phyloP scores from a whole-genome alignment of 257 asterid species.

The Mitragyna speciosa region DNA sequence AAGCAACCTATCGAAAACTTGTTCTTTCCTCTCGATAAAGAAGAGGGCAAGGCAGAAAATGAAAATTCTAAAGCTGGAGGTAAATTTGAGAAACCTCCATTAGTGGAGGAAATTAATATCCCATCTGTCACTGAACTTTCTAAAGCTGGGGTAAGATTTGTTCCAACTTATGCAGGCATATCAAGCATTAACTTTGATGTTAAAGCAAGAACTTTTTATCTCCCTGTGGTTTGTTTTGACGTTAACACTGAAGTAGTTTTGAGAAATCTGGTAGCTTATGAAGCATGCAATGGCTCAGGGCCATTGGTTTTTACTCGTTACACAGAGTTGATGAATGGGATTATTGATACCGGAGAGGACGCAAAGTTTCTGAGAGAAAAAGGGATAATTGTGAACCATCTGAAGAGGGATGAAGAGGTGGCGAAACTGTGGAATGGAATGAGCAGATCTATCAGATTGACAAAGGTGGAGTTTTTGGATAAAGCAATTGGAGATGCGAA shows the following conservation, averaged over 20 bases:
- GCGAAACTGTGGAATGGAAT: slow-evolving; percentile 42
- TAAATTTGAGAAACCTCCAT: slow-evolving; percentile 33
- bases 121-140: slow-evolving; percentile 36
- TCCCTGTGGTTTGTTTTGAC: slow-evolving; percentile 32
- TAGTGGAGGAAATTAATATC: slow-evolving; percentile 29
- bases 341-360: slow-evolving; percentile 35
- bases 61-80: background rate
- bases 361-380: slow-evolving; percentile 32
- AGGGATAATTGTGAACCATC: slow-evolving; percentile 31
- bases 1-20: slow-evolving; percentile 37
- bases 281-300: slow-evolving; percentile 36
- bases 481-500: slow-evolving; percentile 35
- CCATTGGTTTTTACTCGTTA: slow-evolving; percentile 35
- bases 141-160: slow-evolving; percentile 23
- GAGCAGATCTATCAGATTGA: slow-evolving; percentile 35
- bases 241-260: slow-evolving; percentile 30
- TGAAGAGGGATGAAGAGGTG: slow-evolving; percentile 36
- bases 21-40: slow-evolving; percentile 4
- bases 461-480: slow-evolving; percentile 35
- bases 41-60: slow-evolving; percentile 16
- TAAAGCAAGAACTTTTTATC: slow-evolving; percentile 14
- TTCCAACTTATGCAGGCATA: slow-evolving; percentile 24
- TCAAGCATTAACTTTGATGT: slow-evolving; percentile 25
- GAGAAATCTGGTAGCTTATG: slow-evolving; percentile 43
- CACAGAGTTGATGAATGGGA: slow-evolving; percentile 42